Conservation (phyloP, 345 rosid genomes). For the Citropsis articulata region DNA sequence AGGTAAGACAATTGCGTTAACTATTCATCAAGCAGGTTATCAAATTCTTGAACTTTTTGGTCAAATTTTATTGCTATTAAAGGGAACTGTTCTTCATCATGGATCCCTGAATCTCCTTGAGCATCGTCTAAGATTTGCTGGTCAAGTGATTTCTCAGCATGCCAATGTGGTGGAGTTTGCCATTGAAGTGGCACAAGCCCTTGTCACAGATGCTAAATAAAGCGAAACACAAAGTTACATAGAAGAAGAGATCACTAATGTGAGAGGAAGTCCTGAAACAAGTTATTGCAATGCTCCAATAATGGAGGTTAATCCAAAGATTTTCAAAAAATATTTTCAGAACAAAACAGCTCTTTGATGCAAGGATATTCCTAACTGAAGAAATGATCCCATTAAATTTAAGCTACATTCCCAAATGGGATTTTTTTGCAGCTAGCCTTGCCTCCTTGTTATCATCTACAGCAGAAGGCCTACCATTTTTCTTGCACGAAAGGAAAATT, state of each 20-base stretch:
- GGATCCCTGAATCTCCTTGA: slow-evolving; percentile 26
- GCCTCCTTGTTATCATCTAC: slow-evolving; percentile 31
- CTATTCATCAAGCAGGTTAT: slow-evolving; percentile 34
- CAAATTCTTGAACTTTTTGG: slow-evolving; percentile 27
- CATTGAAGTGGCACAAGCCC: slow-evolving; percentile 17
- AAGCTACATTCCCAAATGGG: slow-evolving; percentile 31
- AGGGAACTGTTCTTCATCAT: slow-evolving; percentile 26
- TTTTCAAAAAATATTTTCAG: slow-evolving; percentile 26
- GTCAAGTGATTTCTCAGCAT: slow-evolving; percentile 25
- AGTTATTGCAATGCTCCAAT: slow-evolving; percentile 18
- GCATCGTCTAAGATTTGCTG: slow-evolving; percentile 16
- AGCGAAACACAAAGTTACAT: slow-evolving; percentile 7
- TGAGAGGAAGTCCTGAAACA: slow-evolving; percentile 5
- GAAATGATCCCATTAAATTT: slow-evolving; percentile 4
- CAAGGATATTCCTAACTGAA: slow-evolving; percentile 27
- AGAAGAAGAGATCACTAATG: slow-evolving; percentile 1
- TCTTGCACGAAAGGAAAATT: slow-evolving; percentile 29
- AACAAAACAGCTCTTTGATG: slow-evolving; percentile 30
- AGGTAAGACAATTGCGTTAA: slow-evolving; percentile 24
- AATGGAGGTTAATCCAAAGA: slow-evolving; percentile 21
- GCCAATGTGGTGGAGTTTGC: slow-evolving; percentile 32
- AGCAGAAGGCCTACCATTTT: slow-evolving; percentile 34
- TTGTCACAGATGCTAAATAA: slow-evolving; percentile 8
- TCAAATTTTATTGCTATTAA: slow-evolving; percentile 21
- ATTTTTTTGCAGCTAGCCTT: slow-evolving; percentile 27